Conservation (phyloP, 2,329 filamentous ascomycete species). For the Arthrobotrys entomopaga region DNA sequence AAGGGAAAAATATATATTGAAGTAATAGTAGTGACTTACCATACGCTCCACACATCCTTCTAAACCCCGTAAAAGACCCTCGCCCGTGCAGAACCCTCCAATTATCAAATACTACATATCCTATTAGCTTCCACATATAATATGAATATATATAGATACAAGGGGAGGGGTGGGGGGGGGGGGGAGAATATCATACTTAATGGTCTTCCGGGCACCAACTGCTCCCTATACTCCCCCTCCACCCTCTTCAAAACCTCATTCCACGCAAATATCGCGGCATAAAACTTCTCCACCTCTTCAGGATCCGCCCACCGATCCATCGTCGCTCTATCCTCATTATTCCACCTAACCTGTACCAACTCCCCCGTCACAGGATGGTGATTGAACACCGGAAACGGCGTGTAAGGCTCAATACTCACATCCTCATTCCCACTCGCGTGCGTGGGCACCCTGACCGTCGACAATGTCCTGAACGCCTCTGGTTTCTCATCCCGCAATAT, state of each 20-base stretch:
- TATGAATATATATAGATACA: slow-evolving; percentile 57
- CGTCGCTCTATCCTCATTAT: slow-evolving; percentile 85
- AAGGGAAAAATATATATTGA: neutral
- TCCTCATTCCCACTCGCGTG: slow-evolving; percentile 90
- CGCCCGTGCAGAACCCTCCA: slow-evolving; percentile 93
- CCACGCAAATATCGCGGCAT: slow-evolving; percentile 80
- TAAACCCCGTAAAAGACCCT: slow-evolving; percentile 80
- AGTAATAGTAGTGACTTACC: slow-evolving; percentile 69
- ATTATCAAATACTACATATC: slow-evolving; percentile 84
- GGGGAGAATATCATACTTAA: slow-evolving; percentile 69
- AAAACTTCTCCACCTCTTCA: slow-evolving; percentile 73
- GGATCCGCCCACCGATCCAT: slow-evolving; percentile 68
- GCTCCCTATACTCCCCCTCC: slow-evolving; percentile 79
- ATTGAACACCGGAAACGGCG: slow-evolving; percentile 77
- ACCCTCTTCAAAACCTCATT: slow-evolving; percentile 73
- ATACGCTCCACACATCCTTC: slow-evolving; percentile 91
- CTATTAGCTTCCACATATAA: slow-evolving; percentile 9
- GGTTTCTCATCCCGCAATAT: slow-evolving; percentile 69
- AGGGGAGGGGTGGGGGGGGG: too few species aligned
- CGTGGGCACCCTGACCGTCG: slow-evolving; percentile 71
- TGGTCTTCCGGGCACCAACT: slow-evolving; percentile 80
- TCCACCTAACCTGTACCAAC: slow-evolving; percentile 82
- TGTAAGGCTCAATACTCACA: slow-evolving; percentile 79
- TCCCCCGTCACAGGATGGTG: slow-evolving; percentile 64
- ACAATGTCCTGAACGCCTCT: slow-evolving; percentile 70